Evolutionary conservation across 768 basidiomycete genomes (phyloP), one percentile per base, ranked within the genome.

Genomic region (Agaricus subrufescens): DNA sequence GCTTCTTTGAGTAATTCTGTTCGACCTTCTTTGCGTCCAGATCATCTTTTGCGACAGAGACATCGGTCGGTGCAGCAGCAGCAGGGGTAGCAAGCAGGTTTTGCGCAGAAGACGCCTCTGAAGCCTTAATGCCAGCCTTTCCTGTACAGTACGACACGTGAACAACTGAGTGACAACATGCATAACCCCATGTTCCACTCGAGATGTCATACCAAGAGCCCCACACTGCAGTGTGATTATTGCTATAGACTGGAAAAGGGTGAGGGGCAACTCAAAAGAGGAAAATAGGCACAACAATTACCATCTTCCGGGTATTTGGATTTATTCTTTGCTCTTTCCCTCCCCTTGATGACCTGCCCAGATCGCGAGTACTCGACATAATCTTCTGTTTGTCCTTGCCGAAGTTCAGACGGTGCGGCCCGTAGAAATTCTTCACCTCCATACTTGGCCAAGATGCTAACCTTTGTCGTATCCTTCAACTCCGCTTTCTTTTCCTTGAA

Each of bases 241-340:
- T 95, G 65, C 89, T 74, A 62, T 82, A 87, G 6, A 94, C 94
- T 98, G 60, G 1, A 61, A 19, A 7, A 23, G 54, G 23, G 37
- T 46, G 57, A 58, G 61, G n/a, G 58, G 34, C 34, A 57, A 39
- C 15, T 48, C 19, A 56, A 55, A 23, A 34, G 40, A 27, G 27
- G 38, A 23, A 54, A 39, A 31, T 38, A 25, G 57, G 56, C 27
- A n/a, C 5, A 40, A 2, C 3, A 78, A 87, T 59, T 67, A 94
- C 94, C 87, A 80, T 98, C 94, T 73, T 99, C 97, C 4, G 90
- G 86, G 70, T 99, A 99, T 71, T 98, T 99, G 30, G 93, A 94
- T 65, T 79, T 80, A 42, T 84, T 84, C 67, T 94, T 94, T 1
- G 85, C 93, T 50, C 85, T 80, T 74, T 98, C 97, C 59, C 84